A percentile compares a stretch with the other conserved stretches of the same genome.
Evolutionary conservation across 2,329 filamentous ascomycete species (phyloP).

Genomic region (Arthrobotrys megalospora): DNA sequence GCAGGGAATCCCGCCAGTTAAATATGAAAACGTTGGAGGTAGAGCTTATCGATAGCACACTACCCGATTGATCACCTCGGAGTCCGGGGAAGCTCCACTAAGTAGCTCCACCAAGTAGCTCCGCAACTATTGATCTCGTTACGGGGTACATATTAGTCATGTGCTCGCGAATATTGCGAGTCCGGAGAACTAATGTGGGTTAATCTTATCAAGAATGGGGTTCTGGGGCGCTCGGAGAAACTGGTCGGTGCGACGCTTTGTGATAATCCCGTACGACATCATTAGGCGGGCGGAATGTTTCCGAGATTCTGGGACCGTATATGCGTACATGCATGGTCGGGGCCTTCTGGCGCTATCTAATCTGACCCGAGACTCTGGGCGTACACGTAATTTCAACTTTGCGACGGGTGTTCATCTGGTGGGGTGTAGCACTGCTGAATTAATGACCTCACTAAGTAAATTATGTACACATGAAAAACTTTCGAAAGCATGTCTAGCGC

Average conservation of each 20-base stretch:
- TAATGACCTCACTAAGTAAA: background rate
- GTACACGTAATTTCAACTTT: background rate
- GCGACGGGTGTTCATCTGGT: background rate
- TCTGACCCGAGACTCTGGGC: slow-evolving; percentile 4
- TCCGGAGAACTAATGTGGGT: slow-evolving; percentile 12
- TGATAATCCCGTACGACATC: background rate
- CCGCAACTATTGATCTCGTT: slow-evolving; percentile 52
- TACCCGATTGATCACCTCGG: slow-evolving; percentile 42
- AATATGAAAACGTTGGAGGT: slow-evolving; percentile 15
- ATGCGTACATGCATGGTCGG: background rate
- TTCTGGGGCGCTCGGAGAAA: slow-evolving; percentile 16
- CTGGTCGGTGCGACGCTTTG: background rate
- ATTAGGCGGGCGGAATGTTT: slow-evolving; percentile 9
- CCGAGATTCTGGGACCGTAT: slow-evolving; percentile 17
- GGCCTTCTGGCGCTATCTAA: background rate
- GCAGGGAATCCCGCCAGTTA: background rate
- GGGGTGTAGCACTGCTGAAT: background rate
- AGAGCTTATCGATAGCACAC: slow-evolving; percentile 43
- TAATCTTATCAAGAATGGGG: slow-evolving; percentile 16
- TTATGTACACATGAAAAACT: slow-evolving; percentile 30
- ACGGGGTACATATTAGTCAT: slow-evolving; percentile 46
- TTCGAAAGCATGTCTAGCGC: background rate
- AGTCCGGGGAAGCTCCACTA: slow-evolving; percentile 52
- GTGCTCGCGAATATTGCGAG: slow-evolving; percentile 17
- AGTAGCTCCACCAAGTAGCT: slow-evolving; percentile 21